Percentiles rank a stretch among this genome's conserved stretches.
Evolutionary conservation across 768 basidiomycete species (phyloP).

Genomic region (Suillus tomentosus): DNA sequence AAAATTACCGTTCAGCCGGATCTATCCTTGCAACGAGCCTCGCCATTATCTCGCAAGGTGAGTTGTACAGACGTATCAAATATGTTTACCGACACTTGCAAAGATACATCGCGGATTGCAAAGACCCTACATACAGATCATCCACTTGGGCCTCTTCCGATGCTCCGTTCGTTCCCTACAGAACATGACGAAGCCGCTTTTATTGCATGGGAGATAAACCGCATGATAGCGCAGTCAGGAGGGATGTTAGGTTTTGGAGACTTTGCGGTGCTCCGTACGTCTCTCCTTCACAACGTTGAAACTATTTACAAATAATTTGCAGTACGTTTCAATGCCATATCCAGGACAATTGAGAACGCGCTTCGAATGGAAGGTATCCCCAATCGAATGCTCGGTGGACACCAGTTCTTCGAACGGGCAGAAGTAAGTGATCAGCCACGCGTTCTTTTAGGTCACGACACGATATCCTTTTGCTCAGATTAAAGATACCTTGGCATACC

Average conservation of each 20-base stretch:
- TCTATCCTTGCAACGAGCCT: slow-evolving; percentile 72
- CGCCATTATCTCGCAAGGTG: slow-evolving; percentile 84
- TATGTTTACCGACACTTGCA: neutral
- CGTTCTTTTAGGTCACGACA: neutral
- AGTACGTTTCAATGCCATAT: slow-evolving; percentile 85
- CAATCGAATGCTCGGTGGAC: slow-evolving; percentile 71
- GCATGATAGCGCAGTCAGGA: slow-evolving; percentile 72
- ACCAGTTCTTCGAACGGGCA: slow-evolving; percentile 83
- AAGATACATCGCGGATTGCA: slow-evolving; percentile 74
- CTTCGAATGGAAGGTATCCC: slow-evolving; percentile 82
- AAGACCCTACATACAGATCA: slow-evolving; percentile 76
- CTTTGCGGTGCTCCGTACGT: slow-evolving; percentile 80
- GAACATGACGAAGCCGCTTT: slow-evolving; percentile 70
- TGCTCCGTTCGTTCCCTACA: slow-evolving; percentile 51
- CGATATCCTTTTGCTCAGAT: slow-evolving; percentile 44
- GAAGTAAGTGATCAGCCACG: slow-evolving; percentile 49
- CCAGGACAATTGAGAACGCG: slow-evolving; percentile 71
- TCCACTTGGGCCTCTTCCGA: slow-evolving; percentile 59
- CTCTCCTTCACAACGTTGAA: slow-evolving; percentile 1
- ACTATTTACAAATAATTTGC: slow-evolving; percentile 8
- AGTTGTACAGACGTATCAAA: slow-evolving; percentile 9
- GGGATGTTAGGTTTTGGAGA: slow-evolving; percentile 72
- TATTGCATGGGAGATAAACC: slow-evolving; percentile 77
- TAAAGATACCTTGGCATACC: slow-evolving; percentile 80
- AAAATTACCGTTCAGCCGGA: slow-evolving; percentile 86